Evolutionary conservation across 495 filamentous ascomycete species (phyloP).

Genomic region (Tuber microsphaerosporum): DNA sequence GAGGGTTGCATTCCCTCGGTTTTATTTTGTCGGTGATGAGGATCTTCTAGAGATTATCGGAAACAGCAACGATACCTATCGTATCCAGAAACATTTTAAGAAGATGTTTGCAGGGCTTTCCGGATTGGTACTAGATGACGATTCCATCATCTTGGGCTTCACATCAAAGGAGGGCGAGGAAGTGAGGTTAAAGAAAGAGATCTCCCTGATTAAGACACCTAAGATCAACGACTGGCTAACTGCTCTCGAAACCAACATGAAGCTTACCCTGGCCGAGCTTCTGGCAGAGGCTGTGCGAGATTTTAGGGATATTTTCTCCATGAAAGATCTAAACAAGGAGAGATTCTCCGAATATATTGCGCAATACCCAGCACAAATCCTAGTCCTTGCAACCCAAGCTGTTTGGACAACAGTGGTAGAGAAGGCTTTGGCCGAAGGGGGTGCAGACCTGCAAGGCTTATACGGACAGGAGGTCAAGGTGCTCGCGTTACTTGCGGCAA

Average conservation of each 20-base stretch:
- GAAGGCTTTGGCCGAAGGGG: slow-evolving; percentile 61
- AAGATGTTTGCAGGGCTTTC: slow-evolving; percentile 99
- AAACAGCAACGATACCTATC: slow-evolving; percentile 92
- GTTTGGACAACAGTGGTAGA: slow-evolving; percentile 87
- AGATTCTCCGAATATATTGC: slow-evolving; percentile 69
- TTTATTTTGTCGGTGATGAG: slow-evolving; percentile 99
- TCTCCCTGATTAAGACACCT: slow-evolving; percentile 85
- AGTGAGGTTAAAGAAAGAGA: slow-evolving; percentile 75
- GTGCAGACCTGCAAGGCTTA: slow-evolving; percentile 57
- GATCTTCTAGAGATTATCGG: slow-evolving; percentile 99
- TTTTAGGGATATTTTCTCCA: slow-evolving; percentile 63
- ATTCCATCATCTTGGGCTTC: slow-evolving; percentile 79
- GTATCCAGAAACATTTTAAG: slow-evolving; percentile 95
- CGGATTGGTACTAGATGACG: slow-evolving; percentile 83
- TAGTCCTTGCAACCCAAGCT: slow-evolving; percentile 89
- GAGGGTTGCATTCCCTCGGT: slow-evolving; percentile 90
- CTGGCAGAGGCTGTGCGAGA: slow-evolving; percentile 76
- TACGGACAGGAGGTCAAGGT: slow-evolving; percentile 71
- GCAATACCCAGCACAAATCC: slow-evolving; percentile 83
- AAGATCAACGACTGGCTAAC: slow-evolving; percentile 97
- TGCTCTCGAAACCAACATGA: slow-evolving; percentile 87
- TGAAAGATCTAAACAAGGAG: slow-evolving; percentile 56
- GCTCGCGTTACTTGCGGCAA: slow-evolving; percentile 72
- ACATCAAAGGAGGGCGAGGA: slow-evolving; percentile 93
- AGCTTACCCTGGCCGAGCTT: slow-evolving; percentile 80